phyloP scores from a whole-genome alignment of 129 eudicot genomes.

The Glebionis coronaria region DNA sequence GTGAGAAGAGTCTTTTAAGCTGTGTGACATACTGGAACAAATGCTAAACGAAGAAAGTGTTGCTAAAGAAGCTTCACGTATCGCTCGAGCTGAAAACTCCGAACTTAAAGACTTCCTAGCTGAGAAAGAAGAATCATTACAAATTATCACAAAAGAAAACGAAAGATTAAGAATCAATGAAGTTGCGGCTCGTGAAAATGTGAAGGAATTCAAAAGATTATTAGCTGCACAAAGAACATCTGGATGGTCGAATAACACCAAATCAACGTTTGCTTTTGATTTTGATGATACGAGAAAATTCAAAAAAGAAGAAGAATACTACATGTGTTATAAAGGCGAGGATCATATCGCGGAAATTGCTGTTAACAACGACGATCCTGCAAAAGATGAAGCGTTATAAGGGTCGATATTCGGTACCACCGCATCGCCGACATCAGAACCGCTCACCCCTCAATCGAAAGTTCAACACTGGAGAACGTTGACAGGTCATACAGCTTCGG shows the following conservation, averaged over 20 bases:
- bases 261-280: constrained; percentile 50
- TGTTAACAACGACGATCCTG: constrained; percentile 59
- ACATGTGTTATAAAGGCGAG: too few relatives aligned
- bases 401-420: constrained; percentile 72
- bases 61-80: constrained; percentile 91
- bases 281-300: constrained; percentile 42
- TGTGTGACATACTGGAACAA: constrained; percentile 69
- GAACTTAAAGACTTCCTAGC: constrained; percentile 50
- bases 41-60: constrained; percentile 69
- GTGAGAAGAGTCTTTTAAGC: constrained; percentile 62
- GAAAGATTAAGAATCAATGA: constrained; percentile 71
- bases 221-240: constrained; percentile 41
- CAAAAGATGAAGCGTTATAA: constrained; percentile 61
- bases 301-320: constrained; percentile 28
- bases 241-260: constrained; percentile 26
- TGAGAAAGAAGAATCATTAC: constrained; percentile 67
- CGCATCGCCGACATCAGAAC: constrained; percentile 44
- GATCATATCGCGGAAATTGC: constrained; percentile 18
- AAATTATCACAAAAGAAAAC: constrained; percentile 53
- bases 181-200: constrained; percentile 61
- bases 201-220: constrained; percentile 49
- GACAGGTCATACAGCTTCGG: constrained; percentile 29
- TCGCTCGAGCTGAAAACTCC: too few relatives aligned
- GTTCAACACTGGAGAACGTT: constrained; percentile 17
- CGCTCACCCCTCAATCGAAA: constrained; percentile 29